These are phyloP conservation scores for Eutrema yunnanense DNA, from an alignment of 345 rosid species.

Conservation along the genomic window DNA sequence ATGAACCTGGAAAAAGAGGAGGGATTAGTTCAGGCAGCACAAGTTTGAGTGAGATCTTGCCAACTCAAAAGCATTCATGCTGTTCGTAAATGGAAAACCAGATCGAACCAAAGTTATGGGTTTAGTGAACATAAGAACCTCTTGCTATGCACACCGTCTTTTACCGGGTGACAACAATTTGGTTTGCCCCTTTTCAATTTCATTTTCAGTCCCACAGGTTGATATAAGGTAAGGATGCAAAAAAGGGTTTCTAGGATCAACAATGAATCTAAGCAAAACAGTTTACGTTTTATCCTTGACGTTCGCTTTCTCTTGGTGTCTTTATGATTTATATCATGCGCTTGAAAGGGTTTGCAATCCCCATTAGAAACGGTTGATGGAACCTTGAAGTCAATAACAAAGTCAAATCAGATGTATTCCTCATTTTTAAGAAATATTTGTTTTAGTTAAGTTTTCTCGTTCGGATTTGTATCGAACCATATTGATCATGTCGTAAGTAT, in stretches of 20 bases:
- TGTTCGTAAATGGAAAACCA: too few species aligned
- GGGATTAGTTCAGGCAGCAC: slow-evolving; percentile 40
- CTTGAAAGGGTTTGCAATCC: slow-evolving; percentile 20
- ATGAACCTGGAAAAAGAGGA: slow-evolving; percentile 44
- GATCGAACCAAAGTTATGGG: too few species aligned
- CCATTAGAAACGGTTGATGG: slow-evolving; percentile 22
- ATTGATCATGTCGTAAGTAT: too few species aligned
- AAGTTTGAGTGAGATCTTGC: slow-evolving; percentile 57
- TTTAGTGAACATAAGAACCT: slow-evolving; percentile 25
- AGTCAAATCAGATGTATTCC: too few species aligned
- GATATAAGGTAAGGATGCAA: neutral
- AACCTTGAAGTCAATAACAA: slow-evolving; percentile 31
- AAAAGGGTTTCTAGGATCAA: neutral
- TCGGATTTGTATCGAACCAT: too few species aligned
- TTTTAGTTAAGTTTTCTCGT: too few species aligned
- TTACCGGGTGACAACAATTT: slow-evolving; percentile 3
- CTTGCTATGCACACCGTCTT: slow-evolving; percentile 14
- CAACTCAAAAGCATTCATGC: too few species aligned
- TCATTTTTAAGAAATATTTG: too few species aligned
- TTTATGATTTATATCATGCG: slow-evolving; percentile 23
- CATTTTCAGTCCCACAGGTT: neutral
- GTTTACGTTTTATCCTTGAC: slow-evolving; percentile 37
- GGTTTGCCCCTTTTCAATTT: neutral
- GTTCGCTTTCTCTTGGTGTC: slow-evolving; percentile 34
- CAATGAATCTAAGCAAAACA: neutral